phyloP scores from a whole-genome alignment of 2,329 filamentous ascomycete species.

The Setomelanomma holmii region DNA sequence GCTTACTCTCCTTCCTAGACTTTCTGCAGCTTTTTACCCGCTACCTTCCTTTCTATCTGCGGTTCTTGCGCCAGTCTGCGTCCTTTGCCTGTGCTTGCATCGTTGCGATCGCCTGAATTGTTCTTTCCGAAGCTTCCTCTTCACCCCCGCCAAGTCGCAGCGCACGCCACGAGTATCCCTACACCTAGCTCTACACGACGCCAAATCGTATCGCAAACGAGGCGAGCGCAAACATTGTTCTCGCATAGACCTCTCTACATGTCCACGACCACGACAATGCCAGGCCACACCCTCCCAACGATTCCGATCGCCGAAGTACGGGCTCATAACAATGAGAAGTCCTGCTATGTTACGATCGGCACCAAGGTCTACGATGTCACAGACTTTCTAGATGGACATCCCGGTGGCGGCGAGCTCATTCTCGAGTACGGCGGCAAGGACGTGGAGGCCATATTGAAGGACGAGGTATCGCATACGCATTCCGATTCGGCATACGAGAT shows the following conservation, averaged over 20 bases:
- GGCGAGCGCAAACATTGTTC: background rate
- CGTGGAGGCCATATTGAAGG: constrained; percentile 80
- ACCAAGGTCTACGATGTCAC: constrained; percentile 95
- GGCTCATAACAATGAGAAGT: constrained; percentile 78
- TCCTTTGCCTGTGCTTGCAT: background rate
- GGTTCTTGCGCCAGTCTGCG: background rate
- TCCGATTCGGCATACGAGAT: constrained; percentile 96
- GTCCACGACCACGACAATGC: constrained; percentile 63
- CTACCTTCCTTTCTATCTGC: constrained; percentile 20
- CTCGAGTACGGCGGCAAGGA: constrained; percentile 91
- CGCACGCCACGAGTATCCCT: background rate
- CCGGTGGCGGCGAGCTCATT: constrained; percentile 86
- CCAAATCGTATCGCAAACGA: background rate
- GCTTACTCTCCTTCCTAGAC: background rate
- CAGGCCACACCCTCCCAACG: constrained; percentile 80
- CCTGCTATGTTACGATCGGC: constrained; percentile 92
- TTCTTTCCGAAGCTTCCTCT: constrained; percentile 2
- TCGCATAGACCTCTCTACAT: constrained; percentile 4
- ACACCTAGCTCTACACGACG: background rate
- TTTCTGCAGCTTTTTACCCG: constrained; percentile 10
- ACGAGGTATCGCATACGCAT: constrained; percentile 82
- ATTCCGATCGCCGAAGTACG: constrained; percentile 82
- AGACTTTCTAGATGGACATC: constrained; percentile 87
- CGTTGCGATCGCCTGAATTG: background rate
- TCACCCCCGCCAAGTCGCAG: background rate